A percentile compares a stretch with the other conserved stretches of the same genome.
Evolutionary conservation across 768 basidiomycete species (phyloP).

Genomic region (Harrya chromipes): DNA sequence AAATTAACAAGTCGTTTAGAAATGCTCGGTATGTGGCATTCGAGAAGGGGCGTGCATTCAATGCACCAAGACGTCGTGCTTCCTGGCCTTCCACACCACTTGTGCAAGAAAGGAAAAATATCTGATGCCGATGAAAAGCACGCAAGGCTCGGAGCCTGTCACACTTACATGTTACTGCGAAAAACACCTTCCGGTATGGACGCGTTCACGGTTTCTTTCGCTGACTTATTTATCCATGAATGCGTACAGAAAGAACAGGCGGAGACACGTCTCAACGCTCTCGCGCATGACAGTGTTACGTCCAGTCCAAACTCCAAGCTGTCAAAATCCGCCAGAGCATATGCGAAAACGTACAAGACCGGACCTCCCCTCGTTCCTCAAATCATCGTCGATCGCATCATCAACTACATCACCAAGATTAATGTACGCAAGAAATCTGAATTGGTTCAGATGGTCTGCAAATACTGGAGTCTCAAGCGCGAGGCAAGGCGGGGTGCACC

Average conservation of each 20-base stretch:
- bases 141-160: constrained; percentile 69
- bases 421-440: constrained; percentile 70
- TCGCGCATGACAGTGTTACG: constrained; percentile 42
- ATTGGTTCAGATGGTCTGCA: constrained; percentile 74
- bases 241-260: constrained; percentile 60
- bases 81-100: constrained; percentile 90
- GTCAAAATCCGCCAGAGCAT: constrained; percentile 83
- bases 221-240: neutral
- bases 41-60: constrained; percentile 89
- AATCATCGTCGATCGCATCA: constrained; percentile 76
- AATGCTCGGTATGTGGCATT: constrained; percentile 62
- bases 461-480: constrained; percentile 97
- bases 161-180: constrained; percentile 83
- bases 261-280: constrained; percentile 55
- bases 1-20: constrained; percentile 32
- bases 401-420: constrained; percentile 69
- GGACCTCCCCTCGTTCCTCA: constrained; percentile 91
- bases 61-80: constrained; percentile 87
- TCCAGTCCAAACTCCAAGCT: constrained; percentile 42
- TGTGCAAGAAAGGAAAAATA: constrained; percentile 88
- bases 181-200: constrained; percentile 81
- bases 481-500: constrained; percentile 93
- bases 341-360: constrained; percentile 87
- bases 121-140: constrained; percentile 82
- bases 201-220: neutral